Conservation (phyloP, 2,329 filamentous ascomycete genomes). For the Aureobasidium sp. region DNA sequence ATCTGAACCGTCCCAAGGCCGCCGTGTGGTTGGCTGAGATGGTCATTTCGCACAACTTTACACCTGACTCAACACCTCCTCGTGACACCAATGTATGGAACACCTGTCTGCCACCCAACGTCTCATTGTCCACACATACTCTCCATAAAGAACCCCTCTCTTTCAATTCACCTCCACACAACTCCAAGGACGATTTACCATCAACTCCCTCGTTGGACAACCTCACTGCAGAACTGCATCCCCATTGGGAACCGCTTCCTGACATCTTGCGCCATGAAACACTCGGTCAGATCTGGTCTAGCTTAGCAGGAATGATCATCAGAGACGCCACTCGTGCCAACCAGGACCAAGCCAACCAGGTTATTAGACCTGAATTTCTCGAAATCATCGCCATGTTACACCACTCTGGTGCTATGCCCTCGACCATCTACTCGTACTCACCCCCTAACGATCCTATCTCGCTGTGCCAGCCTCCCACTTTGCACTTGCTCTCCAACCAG, state of each 20-base stretch:
- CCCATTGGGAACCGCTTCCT: neutral
- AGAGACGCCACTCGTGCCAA: constrained; percentile 19
- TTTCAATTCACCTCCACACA: neutral
- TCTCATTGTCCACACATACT: neutral
- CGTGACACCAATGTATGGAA: neutral
- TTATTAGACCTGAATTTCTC: constrained; percentile 35
- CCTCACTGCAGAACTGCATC: constrained; percentile 15
- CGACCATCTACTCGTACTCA: constrained; percentile 34
- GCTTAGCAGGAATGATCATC: constrained; percentile 38
- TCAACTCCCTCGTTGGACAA: constrained; percentile 14
- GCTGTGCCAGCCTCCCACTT: constrained; percentile 38
- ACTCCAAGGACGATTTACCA: neutral
- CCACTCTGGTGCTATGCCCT: constrained; percentile 37
- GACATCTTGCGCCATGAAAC: constrained; percentile 22
- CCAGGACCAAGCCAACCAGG: constrained; percentile 14
- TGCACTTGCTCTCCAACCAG: constrained; percentile 38
- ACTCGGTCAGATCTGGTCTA: constrained; percentile 38
- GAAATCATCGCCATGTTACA: constrained; percentile 41
- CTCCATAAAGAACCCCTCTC: too few relatives aligned
- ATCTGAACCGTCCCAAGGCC: constrained; percentile 33
- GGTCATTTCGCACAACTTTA: constrained; percentile 25
- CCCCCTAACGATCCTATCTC: constrained; percentile 26
- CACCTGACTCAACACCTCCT: neutral
- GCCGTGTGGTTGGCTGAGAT: constrained; percentile 39
- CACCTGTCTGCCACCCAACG: neutral